Percentiles rank a stretch among this genome's conserved stretches.
phyloP scores from a whole-genome alignment of 441 rosid species.

The Populus tomentosa region DNA sequence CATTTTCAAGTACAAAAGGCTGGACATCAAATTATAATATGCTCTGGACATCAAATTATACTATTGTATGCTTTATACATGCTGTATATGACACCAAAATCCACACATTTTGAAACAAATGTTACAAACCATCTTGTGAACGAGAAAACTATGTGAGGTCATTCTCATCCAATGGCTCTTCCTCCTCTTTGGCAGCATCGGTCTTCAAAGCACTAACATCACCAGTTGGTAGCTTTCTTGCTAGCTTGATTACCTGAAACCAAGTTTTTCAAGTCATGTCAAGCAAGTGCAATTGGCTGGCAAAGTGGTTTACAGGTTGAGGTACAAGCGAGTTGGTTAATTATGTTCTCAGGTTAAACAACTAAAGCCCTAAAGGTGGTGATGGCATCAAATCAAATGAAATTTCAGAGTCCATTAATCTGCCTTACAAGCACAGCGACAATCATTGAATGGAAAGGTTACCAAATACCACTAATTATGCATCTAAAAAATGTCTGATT shows the following conservation, averaged over 20 bases:
- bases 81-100: constrained; percentile 1
- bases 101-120: constrained; percentile 5
- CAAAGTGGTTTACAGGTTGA: background rate
- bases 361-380: background rate
- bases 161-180: constrained; percentile 66
- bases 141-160: constrained; percentile 57
- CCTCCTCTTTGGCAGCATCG: constrained; percentile 33
- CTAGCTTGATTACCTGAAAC: constrained; percentile 77
- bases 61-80: constrained; percentile 2
- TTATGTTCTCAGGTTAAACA: background rate
- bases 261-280: constrained; percentile 15
- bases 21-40: background rate
- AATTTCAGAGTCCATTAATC: background rate
- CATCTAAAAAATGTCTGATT: background rate
- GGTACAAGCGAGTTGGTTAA: background rate
- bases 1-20: background rate
- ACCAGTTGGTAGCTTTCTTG: constrained; percentile 89
- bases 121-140: background rate
- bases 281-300: background rate
- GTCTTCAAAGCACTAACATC: constrained; percentile 53
- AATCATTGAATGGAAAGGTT: background rate
- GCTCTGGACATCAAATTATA: background rate
- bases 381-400: background rate
- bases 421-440: background rate
- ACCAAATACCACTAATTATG: background rate